These are phyloP conservation scores for sorghum (Sorghum bicolor) DNA, from an alignment of 176 grass and related monocot species.

Conservation along the genomic window Sorghum_bicolor_NCBIv3 NC_012871.2:59182001-59182500, in stretches of 20 bases:
- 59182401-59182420: conserved; percentile 92
- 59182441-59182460: conserved; percentile 41
- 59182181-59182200: conserved; percentile 85
- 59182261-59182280: conserved; percentile 74
- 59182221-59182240: conserved; percentile 79
- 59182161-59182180: conserved; percentile 96
- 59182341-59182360: conserved; percentile 69
- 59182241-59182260: conserved; percentile 77
- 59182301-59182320: conserved; percentile 87
- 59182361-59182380: conserved; percentile 87
- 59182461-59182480: not conserved
- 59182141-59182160: conserved; percentile 89
- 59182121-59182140: conserved; percentile 89
- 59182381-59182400: conserved; percentile 87
- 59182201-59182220: conserved; percentile 95
- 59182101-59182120: conserved; percentile 86
- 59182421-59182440: conserved; percentile 54
- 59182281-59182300: conserved; percentile 82
- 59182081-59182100: conserved; percentile 57
- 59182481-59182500: not conserved
- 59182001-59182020: no score
- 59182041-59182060: conserved; percentile 72
- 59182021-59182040: conserved; percentile 67
- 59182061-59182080: conserved; percentile 60
- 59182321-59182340: conserved; percentile 80